Evolutionary conservation across 441 rosid genomes (phyloP).

Genomic region (Populus hybrid): DNA sequence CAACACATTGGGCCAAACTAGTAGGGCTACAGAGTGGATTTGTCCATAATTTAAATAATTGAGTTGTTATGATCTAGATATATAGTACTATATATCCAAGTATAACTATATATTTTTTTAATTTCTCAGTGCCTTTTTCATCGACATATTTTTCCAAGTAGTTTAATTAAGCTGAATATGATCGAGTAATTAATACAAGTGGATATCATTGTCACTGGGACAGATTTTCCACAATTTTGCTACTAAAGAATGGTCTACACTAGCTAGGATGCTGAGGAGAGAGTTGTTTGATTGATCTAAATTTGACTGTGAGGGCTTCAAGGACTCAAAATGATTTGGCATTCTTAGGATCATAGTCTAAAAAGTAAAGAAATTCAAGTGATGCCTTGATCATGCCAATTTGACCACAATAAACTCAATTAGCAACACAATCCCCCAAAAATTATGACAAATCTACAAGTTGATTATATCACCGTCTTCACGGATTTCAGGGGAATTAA

Average conservation of each 20-base stretch:
- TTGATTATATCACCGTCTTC: not conserved
- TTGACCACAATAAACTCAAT: not conserved
- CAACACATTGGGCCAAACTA: slow-evolving; percentile 23
- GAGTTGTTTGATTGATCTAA: not conserved
- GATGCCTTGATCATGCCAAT: not conserved
- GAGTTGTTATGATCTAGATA: not conserved
- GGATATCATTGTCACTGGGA: too few species aligned
- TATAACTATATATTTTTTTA: not conserved
- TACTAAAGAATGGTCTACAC: too few species aligned
- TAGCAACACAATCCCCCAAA: slow-evolving; percentile 2
- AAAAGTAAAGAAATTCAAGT: not conserved
- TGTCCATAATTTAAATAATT: slow-evolving; percentile 29
- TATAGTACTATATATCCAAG: not conserved
- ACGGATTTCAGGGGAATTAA: not conserved
- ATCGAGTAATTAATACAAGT: too few species aligned
- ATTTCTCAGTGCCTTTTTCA: not conserved
- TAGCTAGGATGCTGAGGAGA: not conserved
- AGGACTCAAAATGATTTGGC: not conserved
- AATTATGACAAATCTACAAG: not conserved
- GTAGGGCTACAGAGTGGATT: slow-evolving; percentile 12
- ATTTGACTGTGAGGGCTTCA: not conserved
- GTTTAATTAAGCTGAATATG: too few species aligned
- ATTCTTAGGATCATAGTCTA: not conserved
- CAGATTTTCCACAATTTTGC: too few species aligned
- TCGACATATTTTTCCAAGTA: too few species aligned